A percentile compares a stretch with the other conserved stretches of the same genome.
phyloP scores from a whole-genome alignment of 225 moss, liverwort and hornwort genomes.

The Antitrichia curtipendula region DNA sequence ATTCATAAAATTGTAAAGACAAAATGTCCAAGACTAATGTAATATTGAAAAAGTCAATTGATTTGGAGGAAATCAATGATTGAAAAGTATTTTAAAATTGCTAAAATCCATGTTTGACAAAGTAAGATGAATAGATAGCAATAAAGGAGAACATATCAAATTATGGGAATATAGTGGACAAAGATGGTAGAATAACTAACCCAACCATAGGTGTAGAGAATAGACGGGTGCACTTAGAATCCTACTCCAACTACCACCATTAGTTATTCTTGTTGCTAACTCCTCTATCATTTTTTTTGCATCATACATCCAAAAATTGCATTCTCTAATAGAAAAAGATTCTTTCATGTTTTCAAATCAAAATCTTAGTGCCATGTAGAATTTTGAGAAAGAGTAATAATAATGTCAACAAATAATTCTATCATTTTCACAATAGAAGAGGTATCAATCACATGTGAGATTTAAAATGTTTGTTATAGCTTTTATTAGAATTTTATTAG shows the following conservation, averaged over 20 bases:
- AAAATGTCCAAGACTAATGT: background rate
- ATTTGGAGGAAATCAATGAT: background rate
- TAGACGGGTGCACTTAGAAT: background rate
- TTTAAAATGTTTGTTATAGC: background rate
- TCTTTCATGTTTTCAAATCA: too few species aligned
- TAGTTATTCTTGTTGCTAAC: background rate
- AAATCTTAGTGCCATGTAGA: background rate
- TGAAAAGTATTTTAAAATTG: background rate
- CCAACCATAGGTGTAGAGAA: constrained; percentile 1
- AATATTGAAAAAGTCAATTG: background rate
- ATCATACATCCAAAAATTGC: background rate
- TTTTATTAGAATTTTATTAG: too few species aligned
- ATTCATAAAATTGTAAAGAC: background rate
- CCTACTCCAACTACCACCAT: constrained; percentile 4
- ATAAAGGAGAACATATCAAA: background rate
- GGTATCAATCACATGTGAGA: background rate
- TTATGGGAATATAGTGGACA: background rate
- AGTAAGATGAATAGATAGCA: background rate
- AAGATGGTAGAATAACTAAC: constrained; percentile 10
- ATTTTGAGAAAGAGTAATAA: background rate
- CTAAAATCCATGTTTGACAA: background rate
- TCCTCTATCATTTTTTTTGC: background rate
- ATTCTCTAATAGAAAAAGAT: background rate
- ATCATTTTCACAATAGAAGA: background rate
- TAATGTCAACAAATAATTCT: background rate